Conservation (phyloP, 305 asterid species). For the Fraxinus dipetala region DNA sequence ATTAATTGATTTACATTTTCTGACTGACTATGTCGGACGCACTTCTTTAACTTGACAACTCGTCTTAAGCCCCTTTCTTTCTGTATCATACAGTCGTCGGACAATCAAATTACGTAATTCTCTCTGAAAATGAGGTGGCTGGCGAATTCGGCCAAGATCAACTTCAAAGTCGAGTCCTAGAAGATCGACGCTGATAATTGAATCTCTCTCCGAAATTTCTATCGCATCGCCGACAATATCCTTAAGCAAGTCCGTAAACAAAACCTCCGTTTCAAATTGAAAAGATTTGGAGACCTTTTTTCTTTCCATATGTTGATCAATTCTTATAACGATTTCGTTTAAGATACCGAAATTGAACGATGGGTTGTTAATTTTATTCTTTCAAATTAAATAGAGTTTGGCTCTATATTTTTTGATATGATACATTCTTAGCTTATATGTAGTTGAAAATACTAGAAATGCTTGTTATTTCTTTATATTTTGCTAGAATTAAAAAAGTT, state of each 20-base stretch:
- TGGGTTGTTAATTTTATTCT: not conserved
- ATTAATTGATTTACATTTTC: too few species aligned
- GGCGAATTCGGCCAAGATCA: slow-evolving; percentile 38
- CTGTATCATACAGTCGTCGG: slow-evolving; percentile 19
- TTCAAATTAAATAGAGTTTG: not conserved
- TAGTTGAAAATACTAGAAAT: not conserved
- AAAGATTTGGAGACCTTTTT: not conserved
- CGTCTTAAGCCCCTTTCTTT: not conserved
- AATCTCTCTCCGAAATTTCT: slow-evolving; percentile 72
- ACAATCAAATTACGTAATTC: slow-evolving; percentile 24
- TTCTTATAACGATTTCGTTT: not conserved
- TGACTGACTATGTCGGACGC: not conserved
- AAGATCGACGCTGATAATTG: slow-evolving; percentile 64
- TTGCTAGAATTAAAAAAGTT: not conserved
- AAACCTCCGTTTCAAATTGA: not conserved
- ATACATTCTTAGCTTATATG: not conserved
- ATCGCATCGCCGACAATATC: slow-evolving; percentile 80
- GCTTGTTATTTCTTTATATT: not conserved
- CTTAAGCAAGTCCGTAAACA: slow-evolving; percentile 64
- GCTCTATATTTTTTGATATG: not conserved
- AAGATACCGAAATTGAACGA: not conserved
- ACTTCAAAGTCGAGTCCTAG: slow-evolving; percentile 52
- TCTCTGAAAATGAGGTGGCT: slow-evolving; percentile 66
- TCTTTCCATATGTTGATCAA: not conserved
- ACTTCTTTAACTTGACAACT: not conserved